Evolutionary conservation across 2,329 filamentous ascomycete species (phyloP).

Genomic region (Microcyclospora tardicrescens): DNA sequence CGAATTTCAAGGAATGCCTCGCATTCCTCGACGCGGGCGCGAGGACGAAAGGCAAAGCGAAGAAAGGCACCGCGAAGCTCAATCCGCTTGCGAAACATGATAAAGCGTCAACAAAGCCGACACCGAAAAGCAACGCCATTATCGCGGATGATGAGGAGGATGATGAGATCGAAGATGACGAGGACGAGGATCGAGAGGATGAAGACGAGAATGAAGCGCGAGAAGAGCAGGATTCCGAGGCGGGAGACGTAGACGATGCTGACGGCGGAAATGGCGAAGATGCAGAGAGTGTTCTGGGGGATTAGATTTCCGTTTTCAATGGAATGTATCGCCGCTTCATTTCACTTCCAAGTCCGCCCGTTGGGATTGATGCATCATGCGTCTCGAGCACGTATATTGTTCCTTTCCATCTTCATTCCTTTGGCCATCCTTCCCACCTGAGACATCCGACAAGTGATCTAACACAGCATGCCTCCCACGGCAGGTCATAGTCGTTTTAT

Average conservation of each 20-base stretch:
- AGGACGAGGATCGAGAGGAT: slow-evolving; percentile 25
- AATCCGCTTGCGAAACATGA: not conserved
- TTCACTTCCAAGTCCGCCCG: too few relatives aligned
- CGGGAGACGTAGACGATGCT: slow-evolving; percentile 20
- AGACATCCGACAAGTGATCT: too few relatives aligned
- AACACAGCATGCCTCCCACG: too few relatives aligned
- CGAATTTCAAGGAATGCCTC: slow-evolving; percentile 75
- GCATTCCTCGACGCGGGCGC: slow-evolving; percentile 53
- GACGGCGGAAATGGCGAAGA: slow-evolving; percentile 28
- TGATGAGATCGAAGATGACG: slow-evolving; percentile 30
- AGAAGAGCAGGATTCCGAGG: slow-evolving; percentile 41
- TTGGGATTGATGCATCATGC: too few relatives aligned
- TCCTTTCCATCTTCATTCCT: too few relatives aligned
- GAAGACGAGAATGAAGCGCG: slow-evolving; percentile 15
- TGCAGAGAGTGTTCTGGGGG: slow-evolving; percentile 32
- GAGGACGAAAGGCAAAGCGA: slow-evolving; percentile 26
- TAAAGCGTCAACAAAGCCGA: slow-evolving; percentile 20
- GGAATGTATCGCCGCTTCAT: too few relatives aligned
- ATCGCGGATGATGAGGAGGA: slow-evolving; percentile 29
- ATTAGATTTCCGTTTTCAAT: slow-evolving; percentile 7
- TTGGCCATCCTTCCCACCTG: too few relatives aligned
- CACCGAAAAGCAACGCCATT: slow-evolving; percentile 29
- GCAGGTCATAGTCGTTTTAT: too few relatives aligned
- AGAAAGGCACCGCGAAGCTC: slow-evolving; percentile 5
- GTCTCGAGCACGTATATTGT: too few relatives aligned